phyloP scores from a whole-genome alignment of 2,329 filamentous ascomycete genomes.

The Lojkania enalia region DNA sequence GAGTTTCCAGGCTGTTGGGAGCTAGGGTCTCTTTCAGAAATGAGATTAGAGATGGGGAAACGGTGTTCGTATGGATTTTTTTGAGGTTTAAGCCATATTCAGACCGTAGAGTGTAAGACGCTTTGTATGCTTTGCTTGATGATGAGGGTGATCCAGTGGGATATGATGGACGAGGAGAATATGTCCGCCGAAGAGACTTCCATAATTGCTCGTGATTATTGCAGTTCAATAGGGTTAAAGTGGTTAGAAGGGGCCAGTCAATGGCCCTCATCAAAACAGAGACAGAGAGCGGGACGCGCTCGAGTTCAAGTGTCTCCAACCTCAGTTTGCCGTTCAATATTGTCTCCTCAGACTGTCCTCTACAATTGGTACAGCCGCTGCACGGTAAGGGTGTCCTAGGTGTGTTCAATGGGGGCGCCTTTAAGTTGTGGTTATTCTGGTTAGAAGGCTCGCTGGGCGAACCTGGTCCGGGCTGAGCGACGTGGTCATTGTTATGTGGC shows the following conservation, averaged over 20 bases:
- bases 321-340: conserved; percentile 62
- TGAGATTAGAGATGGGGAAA: conserved; percentile 68
- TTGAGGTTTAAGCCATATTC: conserved; percentile 64
- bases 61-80: conserved; percentile 73
- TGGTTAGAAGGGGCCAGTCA: conserved; percentile 74
- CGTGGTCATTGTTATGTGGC: conserved; percentile 16
- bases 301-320: conserved; percentile 73
- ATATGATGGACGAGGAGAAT: conserved; percentile 43
- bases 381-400: background rate
- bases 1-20: conserved; percentile 76
- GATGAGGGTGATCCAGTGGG: conserved; percentile 38
- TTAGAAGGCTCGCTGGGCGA: background rate
- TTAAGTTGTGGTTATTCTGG: background rate
- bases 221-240: conserved; percentile 74
- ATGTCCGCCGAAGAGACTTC: conserved; percentile 67
- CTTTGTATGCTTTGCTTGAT: conserved; percentile 39
- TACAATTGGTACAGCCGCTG: conserved; percentile 4
- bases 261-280: conserved; percentile 70
- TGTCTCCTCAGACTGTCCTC: conserved; percentile 31
- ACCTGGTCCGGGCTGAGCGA: conserved; percentile 2
- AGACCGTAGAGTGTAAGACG: conserved; percentile 44
- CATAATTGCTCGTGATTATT: conserved; percentile 73
- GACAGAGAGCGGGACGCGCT: conserved; percentile 73
- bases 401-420: background rate
- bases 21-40: conserved; percentile 78